A percentile compares a stretch with the other conserved stretches of the same genome.
phyloP scores from a whole-genome alignment of 352 stramenopile genomes.

The Bremia lactucae region DNA sequence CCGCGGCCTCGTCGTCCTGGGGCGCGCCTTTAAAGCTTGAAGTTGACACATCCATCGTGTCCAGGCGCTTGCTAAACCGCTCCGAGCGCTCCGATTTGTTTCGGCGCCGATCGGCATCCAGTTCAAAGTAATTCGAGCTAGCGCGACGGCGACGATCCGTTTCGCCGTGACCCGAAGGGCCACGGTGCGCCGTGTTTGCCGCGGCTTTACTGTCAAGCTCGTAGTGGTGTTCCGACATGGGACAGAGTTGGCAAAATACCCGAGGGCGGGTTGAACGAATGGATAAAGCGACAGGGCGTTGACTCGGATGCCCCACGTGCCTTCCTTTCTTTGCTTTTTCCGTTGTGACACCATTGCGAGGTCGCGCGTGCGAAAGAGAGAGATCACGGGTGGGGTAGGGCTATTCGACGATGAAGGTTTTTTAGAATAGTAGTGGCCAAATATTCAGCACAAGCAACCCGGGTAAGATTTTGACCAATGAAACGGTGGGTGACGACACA shows the following conservation, averaged over 20 bases:
- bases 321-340: constrained; percentile 18
- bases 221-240: not conserved
- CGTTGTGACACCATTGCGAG: constrained; percentile 10
- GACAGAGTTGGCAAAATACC: constrained; percentile 4
- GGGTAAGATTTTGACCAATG: constrained; percentile 15
- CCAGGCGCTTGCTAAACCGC: constrained; percentile 43
- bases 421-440: constrained; percentile 13
- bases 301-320: constrained; percentile 1
- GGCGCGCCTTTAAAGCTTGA: constrained; percentile 34
- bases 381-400: constrained; percentile 6
- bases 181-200: constrained; percentile 17
- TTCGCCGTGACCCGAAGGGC: constrained; percentile 20
- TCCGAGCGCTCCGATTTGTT: constrained; percentile 63
- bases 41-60: constrained; percentile 41
- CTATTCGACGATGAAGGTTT: not conserved
- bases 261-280: constrained; percentile 1
- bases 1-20: constrained; percentile 66
- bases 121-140: constrained; percentile 79
- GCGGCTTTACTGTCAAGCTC: too few species aligned
- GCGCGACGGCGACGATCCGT: constrained; percentile 41
- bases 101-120: constrained; percentile 58
- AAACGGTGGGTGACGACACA: constrained; percentile 9
- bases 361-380: constrained; percentile 11
- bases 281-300: constrained; percentile 16
- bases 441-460: constrained; percentile 17